Base-by-base conservation (phyloP, 2,329 filamentous ascomycete species). In the Fusarium kyushuense region DNA sequence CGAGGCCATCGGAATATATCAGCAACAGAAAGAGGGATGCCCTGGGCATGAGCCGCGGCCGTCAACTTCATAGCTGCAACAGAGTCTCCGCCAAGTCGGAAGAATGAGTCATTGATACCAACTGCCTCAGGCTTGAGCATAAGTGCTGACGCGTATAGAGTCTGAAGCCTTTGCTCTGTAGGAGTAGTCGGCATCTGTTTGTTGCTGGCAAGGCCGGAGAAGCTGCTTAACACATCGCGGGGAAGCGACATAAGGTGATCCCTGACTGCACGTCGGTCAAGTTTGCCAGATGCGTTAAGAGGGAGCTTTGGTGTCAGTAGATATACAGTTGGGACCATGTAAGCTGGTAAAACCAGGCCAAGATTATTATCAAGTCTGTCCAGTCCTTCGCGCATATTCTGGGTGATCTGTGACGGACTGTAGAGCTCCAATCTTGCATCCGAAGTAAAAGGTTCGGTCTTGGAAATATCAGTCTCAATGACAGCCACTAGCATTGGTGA, bases 11-110 rank as follows among this genome's bases (percentile, higher is more conserved):
- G 47, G 33, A 51, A 51, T 21, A 51, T 51, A 38, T 51, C 47
- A 51, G 33, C 47, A 51, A 51, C 47, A 51, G 47, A 38, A 51
- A 51, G 33, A 38, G 47, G 47, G 23, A 51, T 51, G 21, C 19
- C 47, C 25, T 41, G 35, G 36, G 48, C 14, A 52, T 52, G 35
- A 52, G 48, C 48, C 16, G 48, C 35, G 12, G 48, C 48, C 35
- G 35, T 41, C 35, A 52, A 41, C 35, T 41, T 40, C 33, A 51
- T 51, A 38, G 47, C 47, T 36, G 47, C 23, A 38, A 51, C 47
- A 29, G 47, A 38, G 30, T 51, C 47, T 27, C 47, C 47, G 5
- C 47, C 47, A 51, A 51, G 33, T 38, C 35, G 35, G 48, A 52
- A 40, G 14, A 52, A 52, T 12, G 47, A 51, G 48, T 52, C 48